These are phyloP conservation scores for Calonectria naviculata DNA, from an alignment of 2,329 filamentous ascomycete genomes.

Conservation along the genomic window DNA sequence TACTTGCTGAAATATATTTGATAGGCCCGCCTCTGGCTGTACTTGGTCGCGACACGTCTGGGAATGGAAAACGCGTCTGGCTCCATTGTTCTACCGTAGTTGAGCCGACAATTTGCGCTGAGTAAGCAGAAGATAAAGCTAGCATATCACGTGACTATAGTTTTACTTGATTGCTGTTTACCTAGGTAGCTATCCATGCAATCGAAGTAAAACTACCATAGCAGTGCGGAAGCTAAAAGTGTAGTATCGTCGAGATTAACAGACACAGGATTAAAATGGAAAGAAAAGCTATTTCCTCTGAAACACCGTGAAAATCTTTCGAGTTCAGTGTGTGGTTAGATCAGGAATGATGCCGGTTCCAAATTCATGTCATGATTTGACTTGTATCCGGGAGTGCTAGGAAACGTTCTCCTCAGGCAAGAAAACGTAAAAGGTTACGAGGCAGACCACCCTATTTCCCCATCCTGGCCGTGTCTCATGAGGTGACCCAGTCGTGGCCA, in stretches of 20 bases:
- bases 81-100: neutral
- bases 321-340: neutral
- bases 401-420: neutral
- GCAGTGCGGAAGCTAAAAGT: too few relatives aligned
- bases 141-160: neutral
- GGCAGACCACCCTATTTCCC: constrained; percentile 3
- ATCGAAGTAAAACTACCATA: too few relatives aligned
- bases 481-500: constrained; percentile 6
- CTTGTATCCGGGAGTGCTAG: neutral
- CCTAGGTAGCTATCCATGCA: too few relatives aligned
- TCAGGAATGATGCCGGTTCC: neutral
- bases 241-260: too few relatives aligned
- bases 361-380: too few relatives aligned
- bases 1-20: neutral
- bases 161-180: too few relatives aligned
- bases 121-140: neutral
- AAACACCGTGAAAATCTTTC: neutral
- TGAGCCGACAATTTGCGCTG: neutral
- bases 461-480: constrained; percentile 3
- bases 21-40: neutral
- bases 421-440: constrained; percentile 11
- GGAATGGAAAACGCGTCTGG: constrained; percentile 4
- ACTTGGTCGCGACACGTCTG: constrained; percentile 19
- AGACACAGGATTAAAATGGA: too few relatives aligned
- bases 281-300: neutral